Evolutionary conservation across 306 rosid genomes (phyloP).

Genomic region (Castanospermum australe): DNA sequence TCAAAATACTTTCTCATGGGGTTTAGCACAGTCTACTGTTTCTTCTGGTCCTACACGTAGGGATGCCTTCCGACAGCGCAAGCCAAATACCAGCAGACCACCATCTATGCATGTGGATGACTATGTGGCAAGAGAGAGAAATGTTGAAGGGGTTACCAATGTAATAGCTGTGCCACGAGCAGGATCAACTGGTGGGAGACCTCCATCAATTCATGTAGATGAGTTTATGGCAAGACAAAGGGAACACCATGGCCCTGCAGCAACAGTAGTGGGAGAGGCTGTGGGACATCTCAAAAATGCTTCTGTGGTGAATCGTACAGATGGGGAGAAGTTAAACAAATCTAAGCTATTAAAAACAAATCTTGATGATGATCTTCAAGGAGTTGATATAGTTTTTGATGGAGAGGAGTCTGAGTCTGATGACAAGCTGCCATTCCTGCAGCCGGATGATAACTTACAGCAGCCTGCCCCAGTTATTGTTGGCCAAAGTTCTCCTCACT

Average conservation of each 20-base stretch:
- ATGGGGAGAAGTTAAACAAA: conserved; percentile 67
- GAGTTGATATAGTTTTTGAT: conserved; percentile 93
- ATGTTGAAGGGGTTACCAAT: conserved; percentile 71
- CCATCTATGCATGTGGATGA: conserved; percentile 99
- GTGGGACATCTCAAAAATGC: conserved; percentile 57
- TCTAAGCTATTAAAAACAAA: conserved; percentile 81
- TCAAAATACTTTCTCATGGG: conserved; percentile 73
- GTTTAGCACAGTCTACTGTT: conserved; percentile 51
- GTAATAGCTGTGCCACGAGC: conserved; percentile 81
- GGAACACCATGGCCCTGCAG: conserved; percentile 87
- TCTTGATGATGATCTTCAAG: conserved; percentile 94
- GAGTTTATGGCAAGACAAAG: conserved; percentile 98
- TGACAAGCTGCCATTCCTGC: conserved; percentile 91
- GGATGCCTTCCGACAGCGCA: conserved; percentile 95
- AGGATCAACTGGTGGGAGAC: conserved; percentile 93
- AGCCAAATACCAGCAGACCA: conserved; percentile 99
- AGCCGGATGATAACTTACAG: conserved; percentile 81
- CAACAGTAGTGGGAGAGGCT: conserved; percentile 71
- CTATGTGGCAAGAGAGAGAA: conserved; percentile 95
- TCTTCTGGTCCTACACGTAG: conserved; percentile 90
- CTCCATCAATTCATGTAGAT: conserved; percentile 98
- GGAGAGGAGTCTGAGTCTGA: conserved; percentile 93
- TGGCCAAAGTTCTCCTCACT: conserved; percentile 91
- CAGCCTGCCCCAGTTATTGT: conserved; percentile 70
- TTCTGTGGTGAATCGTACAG: conserved; percentile 50